Conservation (phyloP, 2,329 filamentous ascomycete species). For the Monascus ruber region DNA sequence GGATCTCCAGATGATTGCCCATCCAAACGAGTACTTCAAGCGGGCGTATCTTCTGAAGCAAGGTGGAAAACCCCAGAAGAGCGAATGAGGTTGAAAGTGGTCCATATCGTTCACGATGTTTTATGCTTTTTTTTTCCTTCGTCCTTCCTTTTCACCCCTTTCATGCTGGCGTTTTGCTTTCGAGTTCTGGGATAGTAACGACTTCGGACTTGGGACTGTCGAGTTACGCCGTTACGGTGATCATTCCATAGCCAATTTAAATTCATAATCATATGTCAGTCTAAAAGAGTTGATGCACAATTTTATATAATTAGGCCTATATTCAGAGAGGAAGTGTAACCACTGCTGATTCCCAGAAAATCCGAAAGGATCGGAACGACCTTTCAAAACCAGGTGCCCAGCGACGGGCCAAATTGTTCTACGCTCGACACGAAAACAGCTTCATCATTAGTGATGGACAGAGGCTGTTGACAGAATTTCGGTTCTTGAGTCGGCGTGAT, state of each 20-base stretch:
- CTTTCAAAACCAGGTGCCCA: conserved; percentile 60
- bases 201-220: no score
- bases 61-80: conserved; percentile 40
- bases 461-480: conserved; percentile 52
- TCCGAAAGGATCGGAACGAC: conserved; percentile 52
- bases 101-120: no score
- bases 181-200: no score
- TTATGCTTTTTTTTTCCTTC: no score
- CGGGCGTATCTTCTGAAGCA: conserved; percentile 83
- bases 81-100: no score
- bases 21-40: conserved; percentile 98
- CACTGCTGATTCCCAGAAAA: conserved; percentile 62
- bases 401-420: conserved; percentile 55
- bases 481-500: conserved; percentile 43
- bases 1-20: conserved; percentile 87
- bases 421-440: conserved; percentile 60
- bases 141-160: no score
- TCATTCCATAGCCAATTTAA: neutral
- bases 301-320: neutral
- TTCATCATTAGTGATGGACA: conserved; percentile 35
- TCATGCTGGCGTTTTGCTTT: no score
- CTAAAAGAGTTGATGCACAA: neutral
- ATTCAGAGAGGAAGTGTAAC: conserved; percentile 36
- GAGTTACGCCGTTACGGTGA: no score
- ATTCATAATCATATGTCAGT: neutral